phyloP scores from a whole-genome alignment of 768 basidiomycete species.

The Psilocybe azurescens region DNA sequence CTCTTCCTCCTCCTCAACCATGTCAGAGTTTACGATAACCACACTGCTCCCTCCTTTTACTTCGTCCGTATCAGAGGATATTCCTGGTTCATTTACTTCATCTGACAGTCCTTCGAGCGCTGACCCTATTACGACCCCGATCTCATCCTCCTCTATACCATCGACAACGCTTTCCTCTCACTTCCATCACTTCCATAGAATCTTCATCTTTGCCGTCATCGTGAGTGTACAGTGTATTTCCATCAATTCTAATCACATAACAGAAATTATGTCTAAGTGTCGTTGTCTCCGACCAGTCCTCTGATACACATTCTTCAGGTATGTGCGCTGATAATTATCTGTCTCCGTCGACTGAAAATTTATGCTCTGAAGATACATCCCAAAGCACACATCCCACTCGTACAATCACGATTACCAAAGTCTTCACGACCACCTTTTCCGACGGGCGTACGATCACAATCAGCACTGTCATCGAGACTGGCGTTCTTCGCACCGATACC shows the following conservation, averaged over 20 bases:
- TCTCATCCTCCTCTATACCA: neutral
- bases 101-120: neutral
- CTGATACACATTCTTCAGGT: neutral
- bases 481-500: slow-evolving; percentile 36
- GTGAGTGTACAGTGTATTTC: neutral
- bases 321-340: neutral
- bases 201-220: neutral
- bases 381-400: neutral
- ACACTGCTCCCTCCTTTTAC: neutral
- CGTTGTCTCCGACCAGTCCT: neutral
- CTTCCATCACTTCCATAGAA: neutral
- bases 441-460: slow-evolving; percentile 6
- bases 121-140: neutral
- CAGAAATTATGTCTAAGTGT: neutral
- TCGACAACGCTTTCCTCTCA: neutral
- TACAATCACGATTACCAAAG: neutral
- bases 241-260: neutral
- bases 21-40: neutral
- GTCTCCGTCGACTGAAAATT: neutral
- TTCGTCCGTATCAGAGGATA: neutral
- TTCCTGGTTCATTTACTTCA: neutral
- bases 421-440: slow-evolving; percentile 2
- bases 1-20: neutral
- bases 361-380: neutral
- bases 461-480: slow-evolving; percentile 27